Conservation (phyloP, 129 eudicot genomes). For the Ambrosia artemisiifolia region DNA sequence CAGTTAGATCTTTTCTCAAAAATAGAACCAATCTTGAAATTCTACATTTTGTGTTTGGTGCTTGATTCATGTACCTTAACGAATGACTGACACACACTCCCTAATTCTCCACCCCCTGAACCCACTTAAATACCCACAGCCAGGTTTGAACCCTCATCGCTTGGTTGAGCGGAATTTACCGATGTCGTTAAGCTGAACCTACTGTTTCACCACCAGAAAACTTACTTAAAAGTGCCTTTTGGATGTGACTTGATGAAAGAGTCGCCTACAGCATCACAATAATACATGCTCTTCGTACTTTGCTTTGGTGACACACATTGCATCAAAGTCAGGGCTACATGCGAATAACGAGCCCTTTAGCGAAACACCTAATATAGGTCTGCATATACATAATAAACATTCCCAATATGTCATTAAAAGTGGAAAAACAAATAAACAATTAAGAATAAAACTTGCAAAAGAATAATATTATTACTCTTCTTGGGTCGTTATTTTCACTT, state of each 20-base stretch:
- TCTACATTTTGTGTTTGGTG: too few relatives aligned
- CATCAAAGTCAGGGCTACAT: conserved; percentile 94
- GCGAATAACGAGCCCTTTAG: conserved; percentile 97
- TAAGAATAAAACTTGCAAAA: not conserved
- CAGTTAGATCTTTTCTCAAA: too few relatives aligned
- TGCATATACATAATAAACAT: conserved; percentile 28
- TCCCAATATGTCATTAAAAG: conserved; percentile 10
- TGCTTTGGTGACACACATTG: conserved; percentile 88
- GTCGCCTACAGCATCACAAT: conserved; percentile 75
- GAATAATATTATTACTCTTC: conserved; percentile 59
- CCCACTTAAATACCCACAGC: too few relatives aligned
- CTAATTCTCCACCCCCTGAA: not conserved
- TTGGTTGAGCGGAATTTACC: too few relatives aligned
- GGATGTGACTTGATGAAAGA: conserved; percentile 60
- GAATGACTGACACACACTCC: too few relatives aligned
- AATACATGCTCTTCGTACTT: conserved; percentile 96
- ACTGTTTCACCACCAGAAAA: too few relatives aligned
- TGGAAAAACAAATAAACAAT: not conserved
- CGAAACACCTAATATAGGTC: conserved; percentile 95
- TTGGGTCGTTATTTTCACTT: conserved; percentile 83
- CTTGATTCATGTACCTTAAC: too few relatives aligned
- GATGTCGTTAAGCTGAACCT: too few relatives aligned
- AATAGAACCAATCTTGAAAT: too few relatives aligned
- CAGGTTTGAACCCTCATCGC: too few relatives aligned
- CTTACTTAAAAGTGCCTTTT: conserved; percentile 5